phyloP scores from a whole-genome alignment of 1,139 yeast genomes.

The Kodamaea plutei region DNA sequence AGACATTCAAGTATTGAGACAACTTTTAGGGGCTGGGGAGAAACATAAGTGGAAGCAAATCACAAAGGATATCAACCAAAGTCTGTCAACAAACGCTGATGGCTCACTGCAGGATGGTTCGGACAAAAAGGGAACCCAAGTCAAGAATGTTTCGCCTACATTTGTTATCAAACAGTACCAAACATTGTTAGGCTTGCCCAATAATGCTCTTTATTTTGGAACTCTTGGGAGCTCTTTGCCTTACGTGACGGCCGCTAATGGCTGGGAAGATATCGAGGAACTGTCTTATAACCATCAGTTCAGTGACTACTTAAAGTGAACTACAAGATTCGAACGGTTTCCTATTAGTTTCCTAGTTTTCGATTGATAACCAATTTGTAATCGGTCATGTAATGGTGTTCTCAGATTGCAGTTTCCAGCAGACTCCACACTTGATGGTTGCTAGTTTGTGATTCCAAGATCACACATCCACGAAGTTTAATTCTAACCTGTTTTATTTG shows the following conservation, averaged over 20 bases:
- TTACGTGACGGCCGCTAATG: slow-evolving; percentile 34
- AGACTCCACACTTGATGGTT: too few species aligned
- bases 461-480: too few species aligned
- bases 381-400: too few species aligned
- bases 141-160: slow-evolving; percentile 42
- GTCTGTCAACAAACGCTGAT: slow-evolving; percentile 14
- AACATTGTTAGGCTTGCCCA: slow-evolving; percentile 39
- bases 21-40: slow-evolving; percentile 38
- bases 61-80: slow-evolving; percentile 39
- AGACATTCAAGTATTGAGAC: slow-evolving; percentile 38
- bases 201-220: slow-evolving; percentile 36
- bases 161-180: slow-evolving; percentile 45
- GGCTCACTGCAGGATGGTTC: slow-evolving; percentile 4
- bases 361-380: too few species aligned
- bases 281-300: slow-evolving; percentile 16
- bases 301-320: slow-evolving; percentile 14
- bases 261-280: slow-evolving; percentile 35
- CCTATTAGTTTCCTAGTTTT: too few species aligned
- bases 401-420: too few species aligned
- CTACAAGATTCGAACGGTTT: too few species aligned
- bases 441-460: too few species aligned
- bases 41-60: slow-evolving; percentile 47
- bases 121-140: slow-evolving; percentile 12
- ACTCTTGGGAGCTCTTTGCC: slow-evolving; percentile 40
- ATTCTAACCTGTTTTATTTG: too few species aligned